Percentiles rank a stretch among this genome's conserved stretches.
Conservation (phyloP, 2,329 filamentous ascomycete genomes). For the Peltaster fructicola region DNA sequence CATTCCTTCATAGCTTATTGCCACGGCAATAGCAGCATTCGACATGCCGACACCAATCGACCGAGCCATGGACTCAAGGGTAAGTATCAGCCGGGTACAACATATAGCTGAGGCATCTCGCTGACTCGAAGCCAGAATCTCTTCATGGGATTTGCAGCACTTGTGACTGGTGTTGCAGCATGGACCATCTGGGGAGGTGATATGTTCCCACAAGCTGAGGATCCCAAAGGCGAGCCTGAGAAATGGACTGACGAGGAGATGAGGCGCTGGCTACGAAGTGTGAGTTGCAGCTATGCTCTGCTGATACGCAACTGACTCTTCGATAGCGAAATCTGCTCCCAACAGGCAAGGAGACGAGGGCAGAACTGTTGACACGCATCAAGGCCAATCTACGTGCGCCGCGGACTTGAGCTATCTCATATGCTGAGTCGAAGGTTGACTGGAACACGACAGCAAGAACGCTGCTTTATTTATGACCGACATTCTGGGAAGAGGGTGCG, state of each 20-base stretch:
- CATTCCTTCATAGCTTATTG: conserved; percentile 3
- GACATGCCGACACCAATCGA: conserved; percentile 34
- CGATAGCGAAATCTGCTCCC: conserved; percentile 47
- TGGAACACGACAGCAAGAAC: too few relatives aligned
- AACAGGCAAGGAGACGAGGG: conserved; percentile 38
- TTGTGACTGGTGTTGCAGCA: conserved; percentile 62
- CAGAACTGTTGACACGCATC: conserved; percentile 49
- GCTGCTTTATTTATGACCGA: too few relatives aligned
- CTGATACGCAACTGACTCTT: background rate
- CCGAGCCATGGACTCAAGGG: conserved; percentile 27
- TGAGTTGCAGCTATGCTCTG: conserved; percentile 29
- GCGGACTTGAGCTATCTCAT: conserved; percentile 11
- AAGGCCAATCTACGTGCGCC: conserved; percentile 46
- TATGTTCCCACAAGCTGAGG: conserved; percentile 56
- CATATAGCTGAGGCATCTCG: background rate
- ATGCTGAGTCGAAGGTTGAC: too few relatives aligned
- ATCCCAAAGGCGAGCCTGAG: conserved; percentile 60
- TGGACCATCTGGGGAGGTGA: conserved; percentile 78
- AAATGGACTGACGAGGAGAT: conserved; percentile 69
- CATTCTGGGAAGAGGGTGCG: too few relatives aligned
- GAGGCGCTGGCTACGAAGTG: conserved; percentile 60
- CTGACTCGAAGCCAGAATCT: conserved; percentile 14
- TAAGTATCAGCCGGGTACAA: conserved; percentile 11
- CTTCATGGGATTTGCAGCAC: conserved; percentile 54
- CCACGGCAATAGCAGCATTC: conserved; percentile 1